Base-by-base conservation (phyloP, 2,329 filamentous ascomycete species). In the Trichophyton simii region DNA sequence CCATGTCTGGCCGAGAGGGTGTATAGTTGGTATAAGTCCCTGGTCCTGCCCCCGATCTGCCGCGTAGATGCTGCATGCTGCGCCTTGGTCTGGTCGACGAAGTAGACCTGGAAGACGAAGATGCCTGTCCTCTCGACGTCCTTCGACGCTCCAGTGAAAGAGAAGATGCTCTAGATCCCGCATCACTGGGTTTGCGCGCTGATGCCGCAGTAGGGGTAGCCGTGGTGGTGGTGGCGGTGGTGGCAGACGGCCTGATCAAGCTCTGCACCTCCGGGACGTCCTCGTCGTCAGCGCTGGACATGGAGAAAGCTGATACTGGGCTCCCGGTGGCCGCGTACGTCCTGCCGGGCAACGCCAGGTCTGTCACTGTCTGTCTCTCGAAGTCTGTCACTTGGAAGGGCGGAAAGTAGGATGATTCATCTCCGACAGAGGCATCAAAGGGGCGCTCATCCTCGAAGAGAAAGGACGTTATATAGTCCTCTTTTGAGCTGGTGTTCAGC, bases 141-240 rank as follows among this genome's bases (percentile, higher is more conserved):
- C 72, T 72, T 22, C 70, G 72, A 54, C 64, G 68, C 60, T 70
- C 67, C 3, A 68, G 66, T 0, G 70, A 67, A 1, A 66, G 31
- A 22, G 57, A 70, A 2, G 72, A 70, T 46, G 72, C 66, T 22
- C 71, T 68, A 1, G 72, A 73, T 1, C 62, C 61, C 15, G 41
- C 25, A 31, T 52, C 44, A 6, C 25, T 52, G 60, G 38, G 18
- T 5, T 52, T 60, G 7, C 7, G 6, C 22, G 8, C 22, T 22
- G 44, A 48, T 42, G 28, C 11, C 20, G 22, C 20, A 25, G 25
- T 50, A 34, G 7, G 36, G 34, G 25, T n/a, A 38, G 36, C 42
- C 41, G 22, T 18, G 18, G 18, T 18, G 18, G 18, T 18, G 18
- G 18, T 18, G 18, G 18, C 22, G 28, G 38, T 42, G 28, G 38